Conservation (phyloP, 106 monocot genomes). For the Phalaenopsis equestris region DNA sequence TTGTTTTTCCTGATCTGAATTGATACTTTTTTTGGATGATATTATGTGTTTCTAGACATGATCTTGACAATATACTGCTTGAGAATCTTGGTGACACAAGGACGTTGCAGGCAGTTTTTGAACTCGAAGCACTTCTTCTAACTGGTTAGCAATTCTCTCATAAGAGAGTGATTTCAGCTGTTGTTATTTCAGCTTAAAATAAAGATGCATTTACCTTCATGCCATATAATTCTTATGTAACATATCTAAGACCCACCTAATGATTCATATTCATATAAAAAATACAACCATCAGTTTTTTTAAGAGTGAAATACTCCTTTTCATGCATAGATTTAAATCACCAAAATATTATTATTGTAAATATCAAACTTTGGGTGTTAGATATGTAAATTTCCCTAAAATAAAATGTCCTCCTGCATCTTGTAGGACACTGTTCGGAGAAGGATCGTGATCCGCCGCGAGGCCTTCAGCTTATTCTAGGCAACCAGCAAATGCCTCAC, state of each 20-base stretch:
- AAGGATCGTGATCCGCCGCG: conserved; percentile 92
- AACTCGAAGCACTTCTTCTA: conserved; percentile 94
- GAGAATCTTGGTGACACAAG: conserved; percentile 81
- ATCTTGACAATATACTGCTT: conserved; percentile 89
- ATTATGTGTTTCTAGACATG: conserved; percentile 54
- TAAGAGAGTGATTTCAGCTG: neutral
- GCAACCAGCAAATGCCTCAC: conserved; percentile 62
- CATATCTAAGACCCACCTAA: too few relatives aligned
- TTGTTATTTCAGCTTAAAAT: neutral
- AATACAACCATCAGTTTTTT: too few relatives aligned
- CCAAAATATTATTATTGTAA: too few relatives aligned
- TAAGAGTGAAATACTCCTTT: too few relatives aligned
- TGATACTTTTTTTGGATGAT: neutral
- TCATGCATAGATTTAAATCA: too few relatives aligned
- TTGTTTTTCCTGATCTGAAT: neutral
- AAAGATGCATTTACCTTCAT: too few relatives aligned
- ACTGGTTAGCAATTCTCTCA: conserved; percentile 40
- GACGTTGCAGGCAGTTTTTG: conserved; percentile 90
- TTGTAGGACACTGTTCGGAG: conserved; percentile 87
- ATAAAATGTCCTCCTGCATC: neutral
- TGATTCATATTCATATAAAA: too few relatives aligned
- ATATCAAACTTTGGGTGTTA: too few relatives aligned
- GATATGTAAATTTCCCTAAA: too few relatives aligned
- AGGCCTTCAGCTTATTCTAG: conserved; percentile 94
- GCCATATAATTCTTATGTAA: too few relatives aligned